A percentile compares a stretch with the other conserved stretches of the same genome.
Evolutionary conservation across 768 basidiomycete species (phyloP).

Genomic region (Tephrocybe sp.): DNA sequence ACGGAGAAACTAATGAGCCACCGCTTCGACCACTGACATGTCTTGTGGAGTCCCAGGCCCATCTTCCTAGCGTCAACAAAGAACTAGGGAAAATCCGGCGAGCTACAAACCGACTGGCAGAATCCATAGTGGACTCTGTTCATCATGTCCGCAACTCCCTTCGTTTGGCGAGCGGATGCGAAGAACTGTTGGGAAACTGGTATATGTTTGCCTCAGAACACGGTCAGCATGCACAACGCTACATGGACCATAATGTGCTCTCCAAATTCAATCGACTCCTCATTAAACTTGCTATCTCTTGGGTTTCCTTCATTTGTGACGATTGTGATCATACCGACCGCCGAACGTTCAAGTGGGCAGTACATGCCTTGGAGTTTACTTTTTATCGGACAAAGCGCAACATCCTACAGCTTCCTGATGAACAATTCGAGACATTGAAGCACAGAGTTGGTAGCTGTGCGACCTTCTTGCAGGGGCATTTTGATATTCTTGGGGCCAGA

Average conservation of each 20-base stretch:
- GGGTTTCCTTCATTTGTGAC: conserved; percentile 98
- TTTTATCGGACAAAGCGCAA: conserved; percentile 84
- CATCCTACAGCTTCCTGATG: conserved; percentile 83
- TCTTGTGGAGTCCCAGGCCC: conserved; percentile 81
- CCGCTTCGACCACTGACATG: conserved; percentile 44
- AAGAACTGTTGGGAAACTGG: conserved; percentile 92
- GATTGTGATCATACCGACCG: conserved; percentile 95
- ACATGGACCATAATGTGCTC: conserved; percentile 73
- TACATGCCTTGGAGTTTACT: conserved; percentile 92
- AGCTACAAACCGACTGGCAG: conserved; percentile 85
- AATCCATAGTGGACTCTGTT: conserved; percentile 90
- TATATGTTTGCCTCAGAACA: conserved; percentile 96
- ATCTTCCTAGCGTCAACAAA: conserved; percentile 84
- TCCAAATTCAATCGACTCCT: conserved; percentile 80
- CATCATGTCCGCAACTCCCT: conserved; percentile 78
- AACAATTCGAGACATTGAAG: conserved; percentile 87
- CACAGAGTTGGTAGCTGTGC: conserved; percentile 94
- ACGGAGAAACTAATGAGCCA: conserved; percentile 48
- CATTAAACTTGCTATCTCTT: conserved; percentile 89
- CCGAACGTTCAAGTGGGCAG: conserved; percentile 97
- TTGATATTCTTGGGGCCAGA: conserved; percentile 95
- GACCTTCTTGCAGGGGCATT: conserved; percentile 94
- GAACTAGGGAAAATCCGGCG: conserved; percentile 90
- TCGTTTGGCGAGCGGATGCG: conserved; percentile 56
- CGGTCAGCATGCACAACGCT: conserved; percentile 83